phyloP scores from a whole-genome alignment of 139 green algal species.

The Coelastrella sp. region DNA sequence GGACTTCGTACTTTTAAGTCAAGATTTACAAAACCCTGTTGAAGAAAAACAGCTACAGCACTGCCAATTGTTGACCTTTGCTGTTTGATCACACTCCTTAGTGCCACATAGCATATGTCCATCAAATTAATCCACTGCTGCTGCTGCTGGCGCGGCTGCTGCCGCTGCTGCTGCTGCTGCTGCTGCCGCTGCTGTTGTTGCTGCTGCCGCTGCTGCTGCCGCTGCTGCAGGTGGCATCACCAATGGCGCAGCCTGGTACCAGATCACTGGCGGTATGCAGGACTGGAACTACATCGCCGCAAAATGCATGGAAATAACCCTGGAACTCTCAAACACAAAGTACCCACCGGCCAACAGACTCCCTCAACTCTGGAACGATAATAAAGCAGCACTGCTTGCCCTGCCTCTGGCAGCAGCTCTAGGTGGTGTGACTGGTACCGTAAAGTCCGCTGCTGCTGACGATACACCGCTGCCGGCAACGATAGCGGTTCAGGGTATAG shows the following conservation, averaged over 20 bases:
- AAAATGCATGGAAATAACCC: constrained; percentile 86
- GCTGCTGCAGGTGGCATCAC: constrained; percentile 72
- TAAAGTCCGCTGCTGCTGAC: not conserved
- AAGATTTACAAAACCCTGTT: too few species aligned
- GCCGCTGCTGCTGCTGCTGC: not conserved
- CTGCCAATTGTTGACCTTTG: too few species aligned
- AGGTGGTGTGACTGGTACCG: constrained; percentile 50
- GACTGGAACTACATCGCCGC: constrained; percentile 91
- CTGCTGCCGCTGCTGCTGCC: not conserved
- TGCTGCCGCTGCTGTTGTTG: not conserved
- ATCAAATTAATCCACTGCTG: not conserved
- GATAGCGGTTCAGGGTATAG: constrained; percentile 56
- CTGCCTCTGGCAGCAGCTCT: constrained; percentile 60
- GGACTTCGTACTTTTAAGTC: too few species aligned
- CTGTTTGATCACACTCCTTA: too few species aligned
- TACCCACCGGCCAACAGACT: constrained; percentile 65
- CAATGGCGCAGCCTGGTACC: constrained; percentile 90
- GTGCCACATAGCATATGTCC: too few species aligned
- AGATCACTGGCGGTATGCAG: constrained; percentile 85
- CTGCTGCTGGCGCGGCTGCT: not conserved
- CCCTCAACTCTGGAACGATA: constrained; percentile 71
- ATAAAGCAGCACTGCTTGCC: constrained; percentile 72
- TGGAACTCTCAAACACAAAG: constrained; percentile 90
- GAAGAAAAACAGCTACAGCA: too few species aligned
- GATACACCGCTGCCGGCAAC: not conserved